Base-by-base conservation (phyloP, 176 grass and related monocot genomes). In the Juncus effusus region DNA sequence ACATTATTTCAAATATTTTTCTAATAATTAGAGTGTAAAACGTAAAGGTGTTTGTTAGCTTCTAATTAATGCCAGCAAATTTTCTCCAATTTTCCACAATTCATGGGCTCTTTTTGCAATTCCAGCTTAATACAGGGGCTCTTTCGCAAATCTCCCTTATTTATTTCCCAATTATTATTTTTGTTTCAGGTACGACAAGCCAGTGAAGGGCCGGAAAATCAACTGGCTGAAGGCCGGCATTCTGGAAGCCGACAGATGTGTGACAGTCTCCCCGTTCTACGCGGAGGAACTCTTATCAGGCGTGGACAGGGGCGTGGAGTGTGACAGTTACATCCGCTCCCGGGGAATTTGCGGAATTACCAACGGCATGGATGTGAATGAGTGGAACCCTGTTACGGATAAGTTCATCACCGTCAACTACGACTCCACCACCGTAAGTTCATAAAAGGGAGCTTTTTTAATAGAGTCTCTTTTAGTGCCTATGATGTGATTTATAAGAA, bases 141-240 rank as follows among this genome's bases (percentile, higher is more conserved):
- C 1, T 28, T 28, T 28, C 1, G 19, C 1, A 28, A 28, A 28
- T 28, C 19, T 28, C 19, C 19, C 1, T 28, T 28, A 28, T 28
- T n/a, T n/a, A n/a, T n/a, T n/a, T n/a, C n/a, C n/a, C n/a, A n/a
- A n/a, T n/a, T n/a, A n/a, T 53, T 16, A 40, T 54, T 42, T 9
- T 61, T 59, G 10, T 64, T 71, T 68, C 79, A 96, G 91, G 3
- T 96, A 96, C 8, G 69, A 91, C 67, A 91, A 74, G 63, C 93
- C 93, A 0, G 93, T 97, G 66, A 82, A 92, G 64, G 93, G 93
- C 14, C 62, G 78, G 51, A 97, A 97, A 84, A 84, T 91, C 67
- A 97, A 97, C 77, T 97, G 93, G 93, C 88, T 97, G 87, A 91
- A 91, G 75, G 85, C 82, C 7, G 93, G 85, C 39, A 89, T 97